Evolutionary conservation across 805 yeast genomes (phyloP), one percentile per base, ranked within the genome.

Genomic region (Candida yuanshanica): DNA sequence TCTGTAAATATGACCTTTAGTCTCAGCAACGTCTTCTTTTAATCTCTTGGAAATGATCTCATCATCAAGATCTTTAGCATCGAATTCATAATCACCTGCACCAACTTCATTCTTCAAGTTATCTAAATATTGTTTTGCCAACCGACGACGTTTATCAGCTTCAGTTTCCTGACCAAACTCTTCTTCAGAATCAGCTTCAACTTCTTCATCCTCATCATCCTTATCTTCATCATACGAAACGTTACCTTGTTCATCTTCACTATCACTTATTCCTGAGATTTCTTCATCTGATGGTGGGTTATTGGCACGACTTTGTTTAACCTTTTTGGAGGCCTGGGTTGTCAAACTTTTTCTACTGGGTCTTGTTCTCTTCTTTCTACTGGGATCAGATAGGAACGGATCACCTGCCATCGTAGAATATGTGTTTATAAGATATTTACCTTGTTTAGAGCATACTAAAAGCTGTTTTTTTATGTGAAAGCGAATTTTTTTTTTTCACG

Each of bases 91-190:
- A 2, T 60, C 65, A 20, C 66, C 73, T 17, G 39, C 34, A 16
- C 64, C 68, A 16, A 71, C 73, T 46, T 83, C 87, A 4, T 68
- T 64, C 58, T 84, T 79, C 55, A 93, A 65, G 55, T 83, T 84
- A 35, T 83, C 89, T 47, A 93, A 68, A 62, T 93, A 93, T 62
- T 90, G 93, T 62, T 89, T 89, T 14, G 98, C 98, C 45, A 93
- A 71, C 56, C 98, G 72, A 64, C 99, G 77, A 63, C 99, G 78
- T 63, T 87, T 89, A 56, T 93, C 99, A 0, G 96, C 95, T 8
- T 90, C 95, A 36, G 78, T 77, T 62, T 91, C 98, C 14, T 70
- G 72, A 13, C 68, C 77, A 49, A 79, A 77, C 51, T 83, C 95
- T 50, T 81, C 93, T 24, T 83, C 91, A 12, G 83, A 79, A 13